Evolutionary conservation across 352 stramenopile species (phyloP).

Genomic region (Globisporangium heterothallicum): DNA sequence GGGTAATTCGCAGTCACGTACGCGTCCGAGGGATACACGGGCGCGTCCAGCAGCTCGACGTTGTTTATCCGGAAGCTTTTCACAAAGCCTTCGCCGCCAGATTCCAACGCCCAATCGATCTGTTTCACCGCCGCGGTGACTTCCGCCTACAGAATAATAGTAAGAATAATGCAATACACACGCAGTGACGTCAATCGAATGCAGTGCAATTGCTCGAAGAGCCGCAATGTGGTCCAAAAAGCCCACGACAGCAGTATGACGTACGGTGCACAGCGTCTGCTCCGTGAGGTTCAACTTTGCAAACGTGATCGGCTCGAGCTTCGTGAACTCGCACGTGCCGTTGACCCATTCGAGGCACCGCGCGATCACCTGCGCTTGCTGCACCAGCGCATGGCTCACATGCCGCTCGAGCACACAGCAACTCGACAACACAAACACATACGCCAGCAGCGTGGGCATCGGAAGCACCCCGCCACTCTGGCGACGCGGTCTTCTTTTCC

Average conservation of each 20-base stretch:
- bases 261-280: conserved; percentile 77
- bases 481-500: conserved; percentile 12
- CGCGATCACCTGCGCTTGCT: conserved; percentile 61
- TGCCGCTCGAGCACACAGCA: not conserved
- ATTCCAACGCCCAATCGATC: conserved; percentile 60
- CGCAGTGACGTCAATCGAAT: not conserved
- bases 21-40: conserved; percentile 52
- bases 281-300: conserved; percentile 31
- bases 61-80: conserved; percentile 59
- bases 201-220: too few relatives aligned
- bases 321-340: conserved; percentile 44
- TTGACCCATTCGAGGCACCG: conserved; percentile 47
- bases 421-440: not conserved
- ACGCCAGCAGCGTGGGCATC: not conserved
- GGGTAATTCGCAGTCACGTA: conserved; percentile 72
- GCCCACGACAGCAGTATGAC: not conserved
- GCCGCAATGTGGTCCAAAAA: too few relatives aligned
- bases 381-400: conserved; percentile 25
- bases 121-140: conserved; percentile 75
- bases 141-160: conserved; percentile 56
- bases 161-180: too few relatives aligned
- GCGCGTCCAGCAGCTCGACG: conserved; percentile 46
- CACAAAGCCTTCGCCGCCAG: conserved; percentile 46
- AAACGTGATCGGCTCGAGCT: conserved; percentile 43
- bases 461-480: too few relatives aligned